These are phyloP conservation scores for Atkinsonella hypoxylon DNA, from an alignment of 2,329 filamentous ascomycete genomes.

Conservation along the genomic window DNA sequence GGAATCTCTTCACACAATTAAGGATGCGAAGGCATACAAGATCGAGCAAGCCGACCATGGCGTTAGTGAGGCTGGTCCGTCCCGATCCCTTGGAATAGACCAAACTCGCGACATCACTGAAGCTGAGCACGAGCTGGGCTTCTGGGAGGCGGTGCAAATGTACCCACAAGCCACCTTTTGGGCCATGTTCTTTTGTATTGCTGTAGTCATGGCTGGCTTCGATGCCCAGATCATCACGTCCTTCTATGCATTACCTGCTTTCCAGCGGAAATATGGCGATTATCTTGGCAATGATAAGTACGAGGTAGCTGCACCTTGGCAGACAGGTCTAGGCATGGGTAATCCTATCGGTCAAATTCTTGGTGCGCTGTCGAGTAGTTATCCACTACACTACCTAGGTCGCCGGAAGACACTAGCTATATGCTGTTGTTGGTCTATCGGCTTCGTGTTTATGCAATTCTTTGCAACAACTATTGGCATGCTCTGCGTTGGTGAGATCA, in stretches of 20 bases:
- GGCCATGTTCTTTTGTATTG: constrained; percentile 18
- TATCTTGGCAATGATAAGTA: constrained; percentile 18
- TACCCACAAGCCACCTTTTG: constrained; percentile 27
- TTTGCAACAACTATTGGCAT: constrained; percentile 43
- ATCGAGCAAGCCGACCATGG: background rate
- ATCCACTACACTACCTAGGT: constrained; percentile 26
- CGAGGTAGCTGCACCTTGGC: constrained; percentile 35
- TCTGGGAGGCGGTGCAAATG: constrained; percentile 17
- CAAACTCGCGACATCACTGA: constrained; percentile 13
- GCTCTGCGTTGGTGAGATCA: constrained; percentile 48
- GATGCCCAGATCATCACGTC: constrained; percentile 27
- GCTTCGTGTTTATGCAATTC: constrained; percentile 50
- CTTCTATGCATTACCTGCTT: constrained; percentile 25
- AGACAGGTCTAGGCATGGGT: constrained; percentile 33
- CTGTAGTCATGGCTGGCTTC: constrained; percentile 20
- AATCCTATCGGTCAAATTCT: constrained; percentile 34
- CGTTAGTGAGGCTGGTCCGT: background rate
- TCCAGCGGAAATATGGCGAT: constrained; percentile 20
- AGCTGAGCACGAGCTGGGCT: constrained; percentile 15
- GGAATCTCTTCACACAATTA: background rate
- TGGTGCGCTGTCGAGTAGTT: constrained; percentile 23
- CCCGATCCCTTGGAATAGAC: constrained; percentile 9
- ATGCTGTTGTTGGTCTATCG: constrained; percentile 33
- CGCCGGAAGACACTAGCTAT: constrained; percentile 32
- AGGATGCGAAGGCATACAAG: background rate